Base-by-base conservation (phyloP, 2,329 filamentous ascomycete species). In the Neoascochyta sp. region DNA sequence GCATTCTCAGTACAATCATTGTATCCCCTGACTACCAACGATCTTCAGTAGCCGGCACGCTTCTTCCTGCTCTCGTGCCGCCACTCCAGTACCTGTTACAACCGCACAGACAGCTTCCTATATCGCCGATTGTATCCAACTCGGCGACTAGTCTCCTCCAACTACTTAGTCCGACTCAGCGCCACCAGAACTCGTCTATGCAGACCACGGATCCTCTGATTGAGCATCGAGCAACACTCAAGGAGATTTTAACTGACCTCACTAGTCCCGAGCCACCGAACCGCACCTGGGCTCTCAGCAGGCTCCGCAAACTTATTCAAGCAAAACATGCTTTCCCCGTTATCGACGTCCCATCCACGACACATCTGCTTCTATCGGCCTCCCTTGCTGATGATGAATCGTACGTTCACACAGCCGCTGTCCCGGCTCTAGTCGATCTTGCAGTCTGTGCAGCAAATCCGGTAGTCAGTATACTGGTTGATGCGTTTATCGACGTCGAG, bases 341-440 rank as follows among this genome's bases (percentile, higher is more conserved):
- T 7, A 56, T 87, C 10, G 81, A 87, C 49, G 71, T 86, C n/a
- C 76, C 77, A 1, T 73, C 78, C 1, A 68, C 78, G 3, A 66
- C 82, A 1, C 74, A 81, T 5, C 67, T 85, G 1, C 66, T 88
- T 0, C 66, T 86, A 30, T 77, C 78, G 1, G 76, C 74, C 7
- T 67, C 86, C 1, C 65, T 86, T 1, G 71, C 74, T 37, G 80
- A 84, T 27, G 66, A 71, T 5, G 83, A 87, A 33, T 81, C 84
- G 33, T 88, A 81, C 51, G 79, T 86, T 38, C 82, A 83, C 47
- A 66, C 82, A 3, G 73, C 77, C n/a, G 75, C 78, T 10, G 76
- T 87, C 39, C 78, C 77, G 39, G 70, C 81, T 1, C 76, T 85
- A 36, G 73, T 75, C 0, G 73, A 77, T 14, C 60, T 88, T 8